Percentiles rank a stretch among this genome's conserved stretches.
These are phyloP conservation scores for Gomphus bonarii DNA, from an alignment of 1,284 basidiomycete species.

Conservation along the genomic window DNA sequence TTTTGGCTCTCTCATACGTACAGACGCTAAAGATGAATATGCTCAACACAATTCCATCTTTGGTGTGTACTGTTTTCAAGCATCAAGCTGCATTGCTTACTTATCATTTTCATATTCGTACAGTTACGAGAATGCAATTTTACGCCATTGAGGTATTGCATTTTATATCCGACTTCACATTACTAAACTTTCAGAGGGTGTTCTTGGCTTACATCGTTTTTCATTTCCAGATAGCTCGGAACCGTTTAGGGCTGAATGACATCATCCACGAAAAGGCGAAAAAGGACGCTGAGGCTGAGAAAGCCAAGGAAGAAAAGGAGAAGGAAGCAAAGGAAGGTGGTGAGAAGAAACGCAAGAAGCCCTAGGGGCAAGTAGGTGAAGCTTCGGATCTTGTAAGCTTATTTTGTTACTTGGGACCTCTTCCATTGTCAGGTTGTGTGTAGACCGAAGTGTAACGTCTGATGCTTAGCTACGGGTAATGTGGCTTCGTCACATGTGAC, in stretches of 20 bases:
- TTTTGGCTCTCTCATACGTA: constrained; percentile 92
- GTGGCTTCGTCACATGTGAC: neutral
- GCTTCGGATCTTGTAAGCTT: neutral
- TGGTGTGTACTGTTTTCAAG: constrained; percentile 37
- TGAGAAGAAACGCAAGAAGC: constrained; percentile 24
- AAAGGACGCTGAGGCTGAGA: constrained; percentile 54
- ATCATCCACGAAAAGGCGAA: constrained; percentile 77
- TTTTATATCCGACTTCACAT: constrained; percentile 14
- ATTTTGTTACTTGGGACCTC: neutral
- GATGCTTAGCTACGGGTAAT: neutral
- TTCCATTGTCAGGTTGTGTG: neutral
- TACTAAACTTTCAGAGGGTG: neutral
- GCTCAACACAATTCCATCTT: constrained; percentile 92
- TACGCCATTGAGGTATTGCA: constrained; percentile 81
- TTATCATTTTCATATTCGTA: neutral
- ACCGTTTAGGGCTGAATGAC: constrained; percentile 89
- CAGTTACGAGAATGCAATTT: constrained; percentile 82
- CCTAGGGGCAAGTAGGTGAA: neutral
- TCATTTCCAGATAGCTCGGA: constrained; percentile 72
- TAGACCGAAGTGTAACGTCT: neutral
- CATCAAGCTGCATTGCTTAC: constrained; percentile 10
- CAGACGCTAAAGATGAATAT: constrained; percentile 76
- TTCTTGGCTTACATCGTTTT: neutral
- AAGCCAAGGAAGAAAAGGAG: constrained; percentile 38
- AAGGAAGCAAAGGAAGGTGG: constrained; percentile 32